Conservation (phyloP, 2,329 filamentous ascomycete species). For the Xylariaceae sp. region DNA sequence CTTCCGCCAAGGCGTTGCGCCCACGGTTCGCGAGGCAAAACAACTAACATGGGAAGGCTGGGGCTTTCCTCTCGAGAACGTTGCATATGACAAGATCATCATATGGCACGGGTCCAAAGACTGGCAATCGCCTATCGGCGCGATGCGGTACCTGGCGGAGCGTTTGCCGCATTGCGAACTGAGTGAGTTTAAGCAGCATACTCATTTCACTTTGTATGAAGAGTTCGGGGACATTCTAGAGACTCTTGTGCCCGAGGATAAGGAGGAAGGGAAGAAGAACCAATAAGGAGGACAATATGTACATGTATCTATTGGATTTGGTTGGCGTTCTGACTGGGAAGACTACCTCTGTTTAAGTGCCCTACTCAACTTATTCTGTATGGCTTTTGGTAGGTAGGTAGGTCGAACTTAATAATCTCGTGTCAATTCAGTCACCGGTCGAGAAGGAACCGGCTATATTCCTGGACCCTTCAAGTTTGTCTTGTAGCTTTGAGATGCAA, state of each 20-base stretch:
- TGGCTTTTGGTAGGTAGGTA: no score
- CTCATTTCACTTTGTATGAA: constrained; percentile 4
- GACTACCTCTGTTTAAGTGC: no score
- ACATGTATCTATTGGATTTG: background rate
- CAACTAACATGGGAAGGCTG: constrained; percentile 9
- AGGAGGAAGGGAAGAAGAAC: background rate
- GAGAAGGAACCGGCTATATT: no score
- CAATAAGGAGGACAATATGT: no score
- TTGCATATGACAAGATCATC: background rate
- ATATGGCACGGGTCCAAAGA: constrained; percentile 11
- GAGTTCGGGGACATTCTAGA: background rate
- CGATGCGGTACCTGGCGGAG: constrained; percentile 3
- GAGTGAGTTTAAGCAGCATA: constrained; percentile 4
- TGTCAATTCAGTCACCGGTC: no score
- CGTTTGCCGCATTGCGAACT: constrained; percentile 5
- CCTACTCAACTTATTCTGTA: no score
- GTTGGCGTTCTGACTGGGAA: background rate
- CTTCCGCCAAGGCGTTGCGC: constrained; percentile 5
- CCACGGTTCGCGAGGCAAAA: constrained; percentile 4
- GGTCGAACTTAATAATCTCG: no score
- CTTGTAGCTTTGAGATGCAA: no score
- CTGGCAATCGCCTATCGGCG: constrained; percentile 3
- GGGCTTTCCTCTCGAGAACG: constrained; percentile 5
- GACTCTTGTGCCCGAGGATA: constrained; percentile 1
- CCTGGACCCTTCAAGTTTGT: no score